Percentiles rank a stretch among this genome's conserved stretches.
These are phyloP conservation scores for Ceratobasidium sp. DNA, from an alignment of 1,284 basidiomycete species.

Conservation along the genomic window DNA sequence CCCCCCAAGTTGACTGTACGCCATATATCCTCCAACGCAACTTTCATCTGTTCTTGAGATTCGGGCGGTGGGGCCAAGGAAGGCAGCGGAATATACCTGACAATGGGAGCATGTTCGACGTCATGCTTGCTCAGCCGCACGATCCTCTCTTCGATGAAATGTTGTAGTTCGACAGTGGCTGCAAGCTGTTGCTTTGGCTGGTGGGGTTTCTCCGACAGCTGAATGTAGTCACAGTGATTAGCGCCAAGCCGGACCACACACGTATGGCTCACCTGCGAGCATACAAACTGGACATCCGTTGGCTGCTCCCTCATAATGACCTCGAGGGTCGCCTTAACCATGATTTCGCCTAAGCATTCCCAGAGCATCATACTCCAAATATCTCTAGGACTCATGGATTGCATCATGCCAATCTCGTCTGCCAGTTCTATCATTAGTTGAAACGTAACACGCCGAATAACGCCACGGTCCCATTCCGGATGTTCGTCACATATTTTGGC, in stretches of 20 bases:
- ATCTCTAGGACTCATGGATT: neutral
- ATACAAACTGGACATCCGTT: neutral
- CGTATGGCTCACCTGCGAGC: neutral
- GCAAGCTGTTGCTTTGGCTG: neutral
- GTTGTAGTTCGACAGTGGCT: neutral
- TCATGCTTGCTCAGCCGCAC: constrained; percentile 1
- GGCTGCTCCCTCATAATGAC: neutral
- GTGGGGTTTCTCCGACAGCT: too few species aligned
- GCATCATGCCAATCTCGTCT: neutral
- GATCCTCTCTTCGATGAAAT: constrained; percentile 1
- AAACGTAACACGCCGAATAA: neutral
- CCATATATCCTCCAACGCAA: constrained; percentile 6
- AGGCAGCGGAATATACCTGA: neutral
- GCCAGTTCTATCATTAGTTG: neutral
- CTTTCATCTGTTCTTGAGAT: constrained; percentile 22
- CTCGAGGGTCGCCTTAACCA: neutral
- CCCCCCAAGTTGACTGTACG: neutral
- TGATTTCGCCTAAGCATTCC: neutral
- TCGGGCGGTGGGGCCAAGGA: neutral
- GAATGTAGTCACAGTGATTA: too few species aligned
- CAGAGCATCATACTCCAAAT: neutral
- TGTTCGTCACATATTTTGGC: neutral
- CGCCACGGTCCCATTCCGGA: neutral
- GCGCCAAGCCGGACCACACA: neutral
- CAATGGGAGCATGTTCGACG: neutral